These are phyloP conservation scores for Pythium aquatile DNA, from an alignment of 352 stramenopile species.

Conservation along the genomic window DNA sequence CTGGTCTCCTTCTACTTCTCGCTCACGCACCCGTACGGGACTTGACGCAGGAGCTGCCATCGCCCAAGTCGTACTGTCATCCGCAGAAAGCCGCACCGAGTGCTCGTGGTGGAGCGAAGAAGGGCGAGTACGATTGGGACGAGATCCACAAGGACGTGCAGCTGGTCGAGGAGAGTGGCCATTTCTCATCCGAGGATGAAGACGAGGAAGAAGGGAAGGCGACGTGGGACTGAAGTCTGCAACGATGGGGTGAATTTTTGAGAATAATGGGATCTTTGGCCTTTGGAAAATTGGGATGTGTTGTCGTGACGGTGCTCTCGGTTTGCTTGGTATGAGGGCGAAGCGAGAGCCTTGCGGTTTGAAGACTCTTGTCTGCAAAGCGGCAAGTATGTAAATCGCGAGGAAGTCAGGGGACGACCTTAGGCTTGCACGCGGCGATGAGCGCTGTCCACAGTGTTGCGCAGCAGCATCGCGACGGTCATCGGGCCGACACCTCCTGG, in stretches of 20 bases:
- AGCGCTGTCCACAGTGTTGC: conserved; percentile 74
- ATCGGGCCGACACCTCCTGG: conserved; percentile 96
- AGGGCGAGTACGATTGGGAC: conserved; percentile 43
- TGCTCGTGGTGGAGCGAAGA: neutral
- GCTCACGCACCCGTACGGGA: neutral
- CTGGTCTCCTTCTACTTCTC: neutral
- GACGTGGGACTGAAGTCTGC: neutral
- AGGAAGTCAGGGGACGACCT: neutral
- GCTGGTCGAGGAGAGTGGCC: conserved; percentile 70
- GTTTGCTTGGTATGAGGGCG: neutral
- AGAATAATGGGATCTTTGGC: neutral
- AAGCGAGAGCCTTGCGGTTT: conserved; percentile 7
- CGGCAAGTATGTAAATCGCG: neutral
- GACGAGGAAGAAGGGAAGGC: conserved; percentile 21
- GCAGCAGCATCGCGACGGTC: conserved; percentile 95
- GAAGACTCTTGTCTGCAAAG: conserved; percentile 3
- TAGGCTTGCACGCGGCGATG: conserved; percentile 27
- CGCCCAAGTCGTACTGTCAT: conserved; percentile 31
- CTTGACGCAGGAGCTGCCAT: conserved; percentile 10
- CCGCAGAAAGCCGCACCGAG: neutral
- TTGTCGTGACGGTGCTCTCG: neutral
- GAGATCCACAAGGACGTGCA: conserved; percentile 68
- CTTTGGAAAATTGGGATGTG: neutral
- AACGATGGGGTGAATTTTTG: neutral
- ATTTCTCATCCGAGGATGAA: conserved; percentile 74